Evolutionary conservation across 768 basidiomycete species (phyloP).

Genomic region (Stropharia rugosoannulata): DNA sequence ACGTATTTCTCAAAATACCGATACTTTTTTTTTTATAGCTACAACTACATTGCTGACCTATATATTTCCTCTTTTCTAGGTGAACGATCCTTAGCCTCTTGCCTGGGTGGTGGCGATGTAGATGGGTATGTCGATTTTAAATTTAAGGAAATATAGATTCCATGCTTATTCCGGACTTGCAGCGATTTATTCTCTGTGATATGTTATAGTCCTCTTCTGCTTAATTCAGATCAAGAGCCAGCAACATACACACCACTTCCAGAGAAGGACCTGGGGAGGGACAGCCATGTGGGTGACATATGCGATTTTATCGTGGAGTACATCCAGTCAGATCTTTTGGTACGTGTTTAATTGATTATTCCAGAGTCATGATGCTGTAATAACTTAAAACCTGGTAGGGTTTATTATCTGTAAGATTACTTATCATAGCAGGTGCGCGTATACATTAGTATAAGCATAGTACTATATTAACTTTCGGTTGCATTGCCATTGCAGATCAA

Average conservation of each 20-base stretch:
- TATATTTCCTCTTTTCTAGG: slow-evolving; percentile 34
- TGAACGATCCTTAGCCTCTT: slow-evolving; percentile 61
- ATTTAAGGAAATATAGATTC: background rate
- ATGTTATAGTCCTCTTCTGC: slow-evolving; percentile 52
- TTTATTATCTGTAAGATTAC: slow-evolving; percentile 64
- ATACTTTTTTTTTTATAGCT: background rate
- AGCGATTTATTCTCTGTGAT: slow-evolving; percentile 72
- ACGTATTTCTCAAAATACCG: background rate
- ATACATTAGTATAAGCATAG: slow-evolving; percentile 14
- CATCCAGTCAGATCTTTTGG: slow-evolving; percentile 80
- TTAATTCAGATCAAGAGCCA: slow-evolving; percentile 47
- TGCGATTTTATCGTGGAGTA: slow-evolving; percentile 84
- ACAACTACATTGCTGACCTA: background rate
- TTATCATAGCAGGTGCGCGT: slow-evolving; percentile 62
- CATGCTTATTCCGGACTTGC: background rate
- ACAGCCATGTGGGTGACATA: slow-evolving; percentile 65
- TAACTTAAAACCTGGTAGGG: slow-evolving; percentile 41
- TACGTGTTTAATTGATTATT: slow-evolving; percentile 27
- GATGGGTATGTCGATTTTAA: slow-evolving; percentile 55
- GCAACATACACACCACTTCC: slow-evolving; percentile 46
- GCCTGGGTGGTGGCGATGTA: slow-evolving; percentile 73
- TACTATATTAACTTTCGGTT: background rate
- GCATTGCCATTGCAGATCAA: slow-evolving; percentile 49
- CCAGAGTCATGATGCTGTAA: background rate
- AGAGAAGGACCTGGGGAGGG: slow-evolving; percentile 39